A percentile compares a stretch with the other conserved stretches of the same genome.
Evolutionary conservation across 441 rosid genomes (phyloP).

Genomic region (Adansonia gregorii): DNA sequence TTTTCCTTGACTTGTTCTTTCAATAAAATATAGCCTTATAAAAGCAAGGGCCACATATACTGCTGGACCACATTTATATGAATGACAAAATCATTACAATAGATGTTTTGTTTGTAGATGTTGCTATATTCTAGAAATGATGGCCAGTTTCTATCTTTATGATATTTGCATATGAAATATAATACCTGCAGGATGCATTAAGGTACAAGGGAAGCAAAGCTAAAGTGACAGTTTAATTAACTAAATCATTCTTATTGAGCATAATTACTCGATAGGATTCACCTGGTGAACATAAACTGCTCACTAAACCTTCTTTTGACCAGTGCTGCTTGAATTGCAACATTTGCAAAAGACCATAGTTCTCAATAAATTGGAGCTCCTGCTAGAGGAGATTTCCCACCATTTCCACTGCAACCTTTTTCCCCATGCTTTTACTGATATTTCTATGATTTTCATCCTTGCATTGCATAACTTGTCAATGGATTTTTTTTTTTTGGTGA

Average conservation of each 20-base stretch:
- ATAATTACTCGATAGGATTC: not conserved
- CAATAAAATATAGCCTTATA: not conserved
- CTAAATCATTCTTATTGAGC: no score
- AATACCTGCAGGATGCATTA: constrained; percentile 31
- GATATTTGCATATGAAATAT: not conserved
- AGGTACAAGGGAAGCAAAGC: constrained; percentile 27
- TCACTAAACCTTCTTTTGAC: constrained; percentile 33
- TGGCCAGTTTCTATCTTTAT: not conserved
- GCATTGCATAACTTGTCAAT: not conserved
- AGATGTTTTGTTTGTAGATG: not conserved
- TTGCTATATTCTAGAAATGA: not conserved
- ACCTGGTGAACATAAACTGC: constrained; percentile 32
- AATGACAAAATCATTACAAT: constrained; percentile 6
- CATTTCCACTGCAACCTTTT: constrained; percentile 30
- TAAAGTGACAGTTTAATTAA: no score
- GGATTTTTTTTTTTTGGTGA: no score
- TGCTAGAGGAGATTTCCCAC: constrained; percentile 43
- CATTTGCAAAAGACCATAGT: not conserved
- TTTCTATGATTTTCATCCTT: not conserved
- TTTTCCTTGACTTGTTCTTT: not conserved
- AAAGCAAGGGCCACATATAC: constrained; percentile 28
- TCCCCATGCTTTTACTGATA: not conserved
- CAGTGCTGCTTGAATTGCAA: not conserved
- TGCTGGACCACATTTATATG: constrained; percentile 26
- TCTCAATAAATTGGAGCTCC: not conserved